Conservation (phyloP, 768 basidiomycete genomes). For the Lactifluus pinguis region DNA sequence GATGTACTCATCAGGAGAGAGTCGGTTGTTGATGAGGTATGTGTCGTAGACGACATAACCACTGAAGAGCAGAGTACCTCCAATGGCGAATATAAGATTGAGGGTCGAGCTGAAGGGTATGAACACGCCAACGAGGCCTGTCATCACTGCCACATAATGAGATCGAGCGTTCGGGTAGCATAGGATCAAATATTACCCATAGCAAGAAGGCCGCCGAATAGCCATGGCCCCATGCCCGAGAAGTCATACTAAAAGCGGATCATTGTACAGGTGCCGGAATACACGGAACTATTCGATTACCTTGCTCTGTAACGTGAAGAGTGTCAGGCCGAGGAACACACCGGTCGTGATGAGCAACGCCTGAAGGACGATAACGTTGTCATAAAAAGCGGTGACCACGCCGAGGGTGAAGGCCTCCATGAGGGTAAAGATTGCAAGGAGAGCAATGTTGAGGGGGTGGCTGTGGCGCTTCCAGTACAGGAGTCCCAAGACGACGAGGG, state of each 20-base stretch:
- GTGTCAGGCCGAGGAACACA: slow-evolving; percentile 85
- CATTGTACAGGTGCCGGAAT: neutral
- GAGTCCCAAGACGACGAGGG: slow-evolving; percentile 67
- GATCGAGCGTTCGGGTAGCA: neutral
- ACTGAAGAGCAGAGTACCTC: slow-evolving; percentile 76
- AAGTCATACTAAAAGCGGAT: slow-evolving; percentile 73
- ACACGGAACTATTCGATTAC: slow-evolving; percentile 29
- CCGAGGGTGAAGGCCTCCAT: slow-evolving; percentile 90
- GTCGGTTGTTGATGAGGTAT: slow-evolving; percentile 75
- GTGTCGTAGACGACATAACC: slow-evolving; percentile 91
- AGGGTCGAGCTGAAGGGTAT: slow-evolving; percentile 76
- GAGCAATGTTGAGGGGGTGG: slow-evolving; percentile 78
- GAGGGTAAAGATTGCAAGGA: slow-evolving; percentile 80
- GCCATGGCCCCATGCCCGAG: slow-evolving; percentile 82
- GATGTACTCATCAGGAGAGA: slow-evolving; percentile 92
- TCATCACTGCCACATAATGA: slow-evolving; percentile 44
- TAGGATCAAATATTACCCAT: slow-evolving; percentile 39
- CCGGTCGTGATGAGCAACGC: slow-evolving; percentile 88
- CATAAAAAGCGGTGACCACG: slow-evolving; percentile 68
- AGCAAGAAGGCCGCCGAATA: slow-evolving; percentile 78
- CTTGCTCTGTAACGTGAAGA: slow-evolving; percentile 94
- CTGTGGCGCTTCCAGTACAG: slow-evolving; percentile 91
- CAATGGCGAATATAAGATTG: slow-evolving; percentile 73
- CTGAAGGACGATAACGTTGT: slow-evolving; percentile 69
- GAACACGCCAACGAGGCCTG: slow-evolving; percentile 75